phyloP scores from a whole-genome alignment of 495 filamentous ascomycete genomes.

The Niebla homalea region DNA sequence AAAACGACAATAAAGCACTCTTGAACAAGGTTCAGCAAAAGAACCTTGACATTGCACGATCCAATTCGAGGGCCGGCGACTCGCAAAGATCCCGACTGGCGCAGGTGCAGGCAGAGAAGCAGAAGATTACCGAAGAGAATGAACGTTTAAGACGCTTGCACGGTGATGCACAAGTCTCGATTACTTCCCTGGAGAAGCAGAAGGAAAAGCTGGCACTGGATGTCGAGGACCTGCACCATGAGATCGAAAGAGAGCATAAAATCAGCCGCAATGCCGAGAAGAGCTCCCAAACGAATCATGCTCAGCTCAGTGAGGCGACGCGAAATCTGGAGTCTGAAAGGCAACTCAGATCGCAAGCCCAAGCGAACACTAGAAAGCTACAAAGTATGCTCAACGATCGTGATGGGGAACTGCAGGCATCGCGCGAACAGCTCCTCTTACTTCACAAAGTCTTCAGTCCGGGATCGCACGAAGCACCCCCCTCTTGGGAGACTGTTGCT shows the following conservation, averaged over 20 bases:
- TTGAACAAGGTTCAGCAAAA: constrained; percentile 97
- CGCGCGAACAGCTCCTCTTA: constrained; percentile 64
- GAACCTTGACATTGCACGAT: constrained; percentile 88
- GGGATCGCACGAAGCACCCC: constrained; percentile 43
- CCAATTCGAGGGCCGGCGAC: constrained; percentile 74
- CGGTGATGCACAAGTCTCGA: constrained; percentile 73
- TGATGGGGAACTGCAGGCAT: constrained; percentile 65
- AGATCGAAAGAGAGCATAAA: constrained; percentile 82
- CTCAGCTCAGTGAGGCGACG: constrained; percentile 80
- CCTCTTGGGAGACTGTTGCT: constrained; percentile 50
- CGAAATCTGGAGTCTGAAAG: constrained; percentile 81
- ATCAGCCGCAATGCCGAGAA: constrained; percentile 85
- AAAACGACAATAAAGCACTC: constrained; percentile 92
- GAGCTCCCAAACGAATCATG: constrained; percentile 62
- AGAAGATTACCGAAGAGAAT: constrained; percentile 71
- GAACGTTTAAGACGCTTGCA: constrained; percentile 69
- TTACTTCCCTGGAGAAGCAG: constrained; percentile 84
- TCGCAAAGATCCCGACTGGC: constrained; percentile 65
- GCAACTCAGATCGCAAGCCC: constrained; percentile 73
- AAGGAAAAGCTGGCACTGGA: constrained; percentile 85
- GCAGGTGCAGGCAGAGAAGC: constrained; percentile 71
- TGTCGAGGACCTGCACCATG: constrained; percentile 88
- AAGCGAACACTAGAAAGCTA: constrained; percentile 69
- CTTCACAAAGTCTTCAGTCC: constrained; percentile 81
- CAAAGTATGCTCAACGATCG: constrained; percentile 63